Base-by-base conservation (phyloP, 495 filamentous ascomycete species). In the Poronia punctata region DNA sequence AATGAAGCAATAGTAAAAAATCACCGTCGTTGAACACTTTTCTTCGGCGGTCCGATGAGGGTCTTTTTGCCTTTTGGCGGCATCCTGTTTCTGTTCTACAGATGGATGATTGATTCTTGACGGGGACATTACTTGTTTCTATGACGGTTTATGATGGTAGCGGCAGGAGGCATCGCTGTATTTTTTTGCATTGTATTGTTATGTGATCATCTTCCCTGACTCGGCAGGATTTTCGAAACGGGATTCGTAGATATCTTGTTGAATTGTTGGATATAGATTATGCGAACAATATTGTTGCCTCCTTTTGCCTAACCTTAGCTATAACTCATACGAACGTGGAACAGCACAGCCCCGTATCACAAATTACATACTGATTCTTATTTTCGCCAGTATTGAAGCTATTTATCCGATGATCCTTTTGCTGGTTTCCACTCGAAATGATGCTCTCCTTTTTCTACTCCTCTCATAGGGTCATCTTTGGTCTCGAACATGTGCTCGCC, bases 401-500 rank as follows among this genome's bases (percentile, higher is more conserved):
- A 39, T 15, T 29, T 39, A 29, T 29, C 36, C 20, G 3, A 5
- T 27, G 22, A 38, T 11, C 40, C 48, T 44, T 42, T 60, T 0
- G 70, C 71, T 34, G 68, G 59, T 45, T 72, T 75, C 73, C 68
- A 79, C 46, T 80, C 75, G 48, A 66, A 76, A 45, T 79, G 75
- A 50, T 75, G 64, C 46, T 64, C 60, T 9, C 76, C 74, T 41
- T 62, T 74, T 40, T 52, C 55, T n/a, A 18, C 8, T 6, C 70
- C 66, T 47, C 66, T 57, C n/a, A 64, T 70, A 3, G 62, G 60
- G 26, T 67, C 61, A 23, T 72, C 65, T 3, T 59, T 64, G 52
- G 68, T 74, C 50, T 86, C 81, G 49, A 75, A 87, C 53, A 70
- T 72, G 54, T 85, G 81, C 7, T 71, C 70, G n/a, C 82, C 83